These are phyloP conservation scores for Picocystis salinarum DNA, from an alignment of 139 green algal species.

Conservation along the genomic window DNA sequence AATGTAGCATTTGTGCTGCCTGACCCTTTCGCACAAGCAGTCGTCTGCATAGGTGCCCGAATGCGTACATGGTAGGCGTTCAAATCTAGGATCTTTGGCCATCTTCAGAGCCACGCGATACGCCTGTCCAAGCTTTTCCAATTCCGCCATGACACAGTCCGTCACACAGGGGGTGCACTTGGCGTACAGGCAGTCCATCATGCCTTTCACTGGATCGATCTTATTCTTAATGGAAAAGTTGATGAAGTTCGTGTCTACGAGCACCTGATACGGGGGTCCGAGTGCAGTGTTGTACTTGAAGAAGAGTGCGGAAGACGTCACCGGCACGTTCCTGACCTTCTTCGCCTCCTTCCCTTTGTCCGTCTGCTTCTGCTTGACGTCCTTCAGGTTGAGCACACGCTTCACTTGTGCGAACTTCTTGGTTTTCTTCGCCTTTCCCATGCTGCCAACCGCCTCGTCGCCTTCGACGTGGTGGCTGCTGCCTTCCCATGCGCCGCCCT, in stretches of 20 bases:
- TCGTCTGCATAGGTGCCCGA: slow-evolving; percentile 97
- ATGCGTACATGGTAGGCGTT: slow-evolving; percentile 83
- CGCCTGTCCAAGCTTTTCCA: slow-evolving; percentile 96
- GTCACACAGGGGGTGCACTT: slow-evolving; percentile 94
- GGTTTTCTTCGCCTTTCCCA: slow-evolving; percentile 91
- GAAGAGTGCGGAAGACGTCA: slow-evolving; percentile 73
- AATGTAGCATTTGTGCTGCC: slow-evolving; percentile 95
- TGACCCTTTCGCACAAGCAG: slow-evolving; percentile 83
- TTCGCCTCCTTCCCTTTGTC: slow-evolving; percentile 26
- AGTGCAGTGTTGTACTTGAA: slow-evolving; percentile 96
- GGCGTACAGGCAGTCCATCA: slow-evolving; percentile 98
- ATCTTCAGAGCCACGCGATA: slow-evolving; percentile 95
- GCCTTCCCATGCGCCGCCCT: too few relatives aligned
- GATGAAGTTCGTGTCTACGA: slow-evolving; percentile 99
- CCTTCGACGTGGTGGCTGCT: too few relatives aligned
- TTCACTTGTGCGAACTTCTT: slow-evolving; percentile 93
- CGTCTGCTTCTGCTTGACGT: slow-evolving; percentile 21
- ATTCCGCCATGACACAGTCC: slow-evolving; percentile 94
- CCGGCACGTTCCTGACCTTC: slow-evolving; percentile 28
- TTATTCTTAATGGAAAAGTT: slow-evolving; percentile 99
- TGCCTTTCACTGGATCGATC: slow-evolving; percentile 78
- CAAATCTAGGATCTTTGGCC: slow-evolving; percentile 78
- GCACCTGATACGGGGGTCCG: slow-evolving; percentile 88
- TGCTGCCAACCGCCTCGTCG: too few relatives aligned
- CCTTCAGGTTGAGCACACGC: slow-evolving; percentile 76